phyloP scores from a whole-genome alignment of 169 alveolate species.

The Eimeria brunetti region DNA sequence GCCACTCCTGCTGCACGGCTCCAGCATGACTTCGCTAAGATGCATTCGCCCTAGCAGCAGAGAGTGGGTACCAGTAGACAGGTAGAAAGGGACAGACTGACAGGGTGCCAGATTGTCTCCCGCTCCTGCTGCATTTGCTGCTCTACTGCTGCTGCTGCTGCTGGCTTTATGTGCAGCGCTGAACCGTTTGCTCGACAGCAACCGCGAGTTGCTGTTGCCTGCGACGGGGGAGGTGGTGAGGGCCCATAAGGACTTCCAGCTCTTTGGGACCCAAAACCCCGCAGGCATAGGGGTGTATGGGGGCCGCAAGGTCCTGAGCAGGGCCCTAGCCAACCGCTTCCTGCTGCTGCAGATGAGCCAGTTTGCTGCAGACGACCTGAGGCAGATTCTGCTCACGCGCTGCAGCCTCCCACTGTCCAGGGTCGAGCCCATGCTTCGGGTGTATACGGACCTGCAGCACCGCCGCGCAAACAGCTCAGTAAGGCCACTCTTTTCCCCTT shows the following conservation, averaged over 20 bases:
- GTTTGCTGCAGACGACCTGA: slow-evolving; percentile 95
- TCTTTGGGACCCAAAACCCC: slow-evolving; percentile 99
- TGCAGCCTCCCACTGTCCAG: slow-evolving; percentile 96
- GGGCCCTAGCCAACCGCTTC: slow-evolving; percentile 99
- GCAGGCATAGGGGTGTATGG: slow-evolving; percentile 97
- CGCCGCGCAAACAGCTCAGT: slow-evolving; percentile 90
- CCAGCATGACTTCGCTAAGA: too few relatives aligned
- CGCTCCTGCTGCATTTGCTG: not conserved
- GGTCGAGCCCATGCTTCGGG: slow-evolving; percentile 95
- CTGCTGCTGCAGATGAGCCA: slow-evolving; percentile 96
- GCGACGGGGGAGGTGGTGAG: slow-evolving; percentile 97
- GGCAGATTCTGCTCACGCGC: slow-evolving; percentile 94
- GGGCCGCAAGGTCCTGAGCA: slow-evolving; percentile 98
- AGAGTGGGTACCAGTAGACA: not conserved
- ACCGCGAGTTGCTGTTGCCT: slow-evolving; percentile 98
- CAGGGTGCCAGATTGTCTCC: not conserved
- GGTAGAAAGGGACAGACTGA: not conserved
- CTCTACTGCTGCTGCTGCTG: slow-evolving; percentile 39
- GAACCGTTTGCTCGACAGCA: slow-evolving; percentile 99
- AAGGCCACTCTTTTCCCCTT: slow-evolving; percentile 9
- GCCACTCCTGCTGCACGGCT: not conserved
- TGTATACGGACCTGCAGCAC: slow-evolving; percentile 93
- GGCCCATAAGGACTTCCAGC: slow-evolving; percentile 98
- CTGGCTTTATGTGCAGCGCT: slow-evolving; percentile 87
- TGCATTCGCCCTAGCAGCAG: not conserved